Base-by-base conservation (phyloP, 2,329 filamentous ascomycete genomes). In the Aureobasidium lini region DNA sequence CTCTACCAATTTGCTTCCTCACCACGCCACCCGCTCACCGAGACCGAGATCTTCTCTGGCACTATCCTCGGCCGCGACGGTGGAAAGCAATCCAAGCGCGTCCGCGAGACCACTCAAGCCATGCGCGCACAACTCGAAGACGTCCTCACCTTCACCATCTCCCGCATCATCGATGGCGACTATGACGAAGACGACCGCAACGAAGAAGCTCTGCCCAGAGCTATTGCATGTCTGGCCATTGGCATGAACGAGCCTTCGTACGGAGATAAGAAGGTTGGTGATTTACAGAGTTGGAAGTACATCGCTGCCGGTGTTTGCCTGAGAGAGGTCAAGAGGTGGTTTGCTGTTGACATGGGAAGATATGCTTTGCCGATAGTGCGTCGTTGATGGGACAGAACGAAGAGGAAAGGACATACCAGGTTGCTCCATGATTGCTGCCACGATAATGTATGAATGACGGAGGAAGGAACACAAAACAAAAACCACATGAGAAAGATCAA, bases 41-140 rank as follows among this genome's bases (percentile, higher is more conserved):
- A 83, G 65, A 70, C 76, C 6, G 81, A 83, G 69, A 81, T 81
- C 46, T 83, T 85, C 66, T 76, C 79, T 32, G 83, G 83, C 31
- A 79, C 75, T 54, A 82, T 85, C 62, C 73, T 84, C 23, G 81
- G 79, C 54, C 78, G 77, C 61, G 74, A 73, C 9, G 76, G 63
- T 10, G 69, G 69, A 16, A 61, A 64, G 8, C 64, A 68, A 59
- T 67, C 65, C 53, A 69, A 68, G 36, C 59, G 64, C n/a, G 66
- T 73, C 4, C 68, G 71, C 6, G 72, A 72, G 6, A 66, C 69
- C 1, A 70, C 66, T 47, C 70, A 67, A 23, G 67, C 69, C 31
- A 72, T 77, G 64, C 69, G 71, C 32, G 71, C 74, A 52, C 72
- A 72, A 6, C 75, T 76, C 63, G 68, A 75, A 36, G 67, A 69